These are phyloP conservation scores for Mrakia gelida DNA, from an alignment of 768 basidiomycete genomes.

Conservation along the genomic window DNA sequence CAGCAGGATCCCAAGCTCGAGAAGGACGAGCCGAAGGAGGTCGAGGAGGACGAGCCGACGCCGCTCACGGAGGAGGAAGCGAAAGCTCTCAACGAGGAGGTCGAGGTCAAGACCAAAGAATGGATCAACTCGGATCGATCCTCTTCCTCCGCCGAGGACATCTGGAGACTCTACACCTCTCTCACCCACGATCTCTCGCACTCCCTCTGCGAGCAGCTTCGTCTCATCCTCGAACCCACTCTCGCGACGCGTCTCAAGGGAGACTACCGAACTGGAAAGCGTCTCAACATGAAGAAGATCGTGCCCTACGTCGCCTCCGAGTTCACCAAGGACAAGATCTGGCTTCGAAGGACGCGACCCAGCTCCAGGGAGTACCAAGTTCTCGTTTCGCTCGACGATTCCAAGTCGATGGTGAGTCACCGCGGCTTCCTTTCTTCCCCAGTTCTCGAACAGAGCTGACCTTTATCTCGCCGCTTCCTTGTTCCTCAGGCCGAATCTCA, in stretches of 20 bases:
- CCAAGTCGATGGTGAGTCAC: slow-evolving; percentile 68
- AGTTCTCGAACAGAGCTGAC: background rate
- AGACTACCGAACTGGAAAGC: slow-evolving; percentile 95
- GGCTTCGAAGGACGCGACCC: slow-evolving; percentile 90
- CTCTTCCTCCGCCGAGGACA: slow-evolving; percentile 56
- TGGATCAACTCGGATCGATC: slow-evolving; percentile 64
- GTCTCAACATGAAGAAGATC: slow-evolving; percentile 98
- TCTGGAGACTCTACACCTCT: slow-evolving; percentile 90
- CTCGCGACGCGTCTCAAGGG: slow-evolving; percentile 88
- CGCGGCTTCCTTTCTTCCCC: background rate
- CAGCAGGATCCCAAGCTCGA: slow-evolving; percentile 33
- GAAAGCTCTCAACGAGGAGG: slow-evolving; percentile 42
- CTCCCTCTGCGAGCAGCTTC: slow-evolving; percentile 88
- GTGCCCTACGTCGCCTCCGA: slow-evolving; percentile 97
- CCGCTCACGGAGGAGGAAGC: slow-evolving; percentile 39
- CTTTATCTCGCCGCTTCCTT: background rate
- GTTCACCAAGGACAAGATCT: slow-evolving; percentile 99
- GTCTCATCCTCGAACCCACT: slow-evolving; percentile 92
- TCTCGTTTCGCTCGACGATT: slow-evolving; percentile 90
- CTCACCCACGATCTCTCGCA: slow-evolving; percentile 88
- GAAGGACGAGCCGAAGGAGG: slow-evolving; percentile 19
- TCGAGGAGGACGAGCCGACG: slow-evolving; percentile 56
- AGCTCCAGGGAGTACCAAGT: slow-evolving; percentile 94
- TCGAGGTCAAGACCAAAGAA: slow-evolving; percentile 56
- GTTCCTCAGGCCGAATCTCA: slow-evolving; percentile 61